Base-by-base conservation (phyloP, 345 rosid genomes). In the Eucalyptus erythrocorys region DNA sequence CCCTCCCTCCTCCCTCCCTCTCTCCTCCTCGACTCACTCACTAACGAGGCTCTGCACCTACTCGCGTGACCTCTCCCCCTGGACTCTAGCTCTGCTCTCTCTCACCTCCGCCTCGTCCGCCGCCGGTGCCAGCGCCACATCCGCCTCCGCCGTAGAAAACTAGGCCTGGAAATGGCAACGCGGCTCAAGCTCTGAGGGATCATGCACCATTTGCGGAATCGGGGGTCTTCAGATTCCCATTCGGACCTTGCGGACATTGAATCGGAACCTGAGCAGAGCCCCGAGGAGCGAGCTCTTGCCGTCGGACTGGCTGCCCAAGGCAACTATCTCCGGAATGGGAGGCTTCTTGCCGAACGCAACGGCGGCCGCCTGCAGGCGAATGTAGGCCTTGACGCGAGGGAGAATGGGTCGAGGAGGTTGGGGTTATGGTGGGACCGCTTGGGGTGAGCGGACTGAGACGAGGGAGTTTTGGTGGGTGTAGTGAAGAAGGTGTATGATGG, bases 271-370 rank as follows among this genome's bases (percentile, higher is more conserved):
- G 30, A 97, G 91, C 15, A 97, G 96, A 4, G 99, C 99, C 89
- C 96, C 99, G 11, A 97, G 96, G 13, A 97, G 98, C 68, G 99
- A 95, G 89, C 99, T 97, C 91, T 97, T 97, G 0, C 99, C 99
- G 24, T 96, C 99, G 2, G 99, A 97, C 89, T 97, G 99, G 6
- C 99, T 98, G 19, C 99, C 99, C 14, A 97, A 90, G 66, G 98
- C 98, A 3, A 97, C 99, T 24, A 97, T 97, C 92, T 97, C 99
- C 1, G 99, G 99, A 59, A 97, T 97, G 5, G 99, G 99, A 50
- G 96, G 96, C 89, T 96, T 96, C 94, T 97, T 99, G 1, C 99
- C 99, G 90, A 97, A 96, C 49, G 99, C 99, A 13, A 97, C 99
- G 0, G 98, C 98, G 13, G 96, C 97, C 4, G 98, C 98, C 68